A percentile compares a stretch with the other conserved stretches of the same genome.
These are phyloP conservation scores for Calonectria leucothoes DNA, from an alignment of 2,329 filamentous ascomycete genomes.

Conservation along the genomic window DNA sequence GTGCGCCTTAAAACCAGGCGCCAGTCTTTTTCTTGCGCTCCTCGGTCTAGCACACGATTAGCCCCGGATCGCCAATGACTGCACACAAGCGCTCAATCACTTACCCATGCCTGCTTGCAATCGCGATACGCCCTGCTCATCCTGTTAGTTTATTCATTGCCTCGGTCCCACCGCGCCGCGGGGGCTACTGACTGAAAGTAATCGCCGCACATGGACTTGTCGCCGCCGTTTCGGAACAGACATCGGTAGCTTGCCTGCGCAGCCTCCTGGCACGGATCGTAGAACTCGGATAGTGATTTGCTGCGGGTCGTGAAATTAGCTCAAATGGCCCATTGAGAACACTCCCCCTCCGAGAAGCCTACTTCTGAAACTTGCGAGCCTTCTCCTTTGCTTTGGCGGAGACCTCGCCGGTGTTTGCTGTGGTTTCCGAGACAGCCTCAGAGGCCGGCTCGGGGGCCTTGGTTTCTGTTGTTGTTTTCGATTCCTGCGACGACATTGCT, in stretches of 20 bases:
- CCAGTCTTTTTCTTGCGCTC: constrained; percentile 47
- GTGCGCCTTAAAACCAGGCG: constrained; percentile 36
- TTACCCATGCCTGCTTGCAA: constrained; percentile 95
- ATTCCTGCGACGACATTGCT: constrained; percentile 26
- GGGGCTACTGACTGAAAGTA: constrained; percentile 85
- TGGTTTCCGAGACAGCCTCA: neutral
- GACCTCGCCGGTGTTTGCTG: neutral
- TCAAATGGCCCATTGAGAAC: neutral
- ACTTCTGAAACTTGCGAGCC: constrained; percentile 74
- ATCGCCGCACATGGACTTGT: constrained; percentile 90
- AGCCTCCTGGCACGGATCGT: constrained; percentile 95
- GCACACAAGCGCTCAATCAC: neutral
- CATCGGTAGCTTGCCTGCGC: constrained; percentile 88
- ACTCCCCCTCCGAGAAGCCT: constrained; percentile 38
- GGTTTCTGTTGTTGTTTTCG: constrained; percentile 27
- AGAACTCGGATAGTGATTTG: constrained; percentile 89
- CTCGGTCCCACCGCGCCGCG: neutral
- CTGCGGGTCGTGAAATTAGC: constrained; percentile 57
- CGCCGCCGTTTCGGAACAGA: constrained; percentile 87
- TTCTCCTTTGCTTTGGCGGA: constrained; percentile 63
- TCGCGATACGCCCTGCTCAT: constrained; percentile 83
- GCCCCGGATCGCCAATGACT: neutral
- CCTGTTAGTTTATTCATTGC: constrained; percentile 28
- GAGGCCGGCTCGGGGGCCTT: constrained; percentile 25
- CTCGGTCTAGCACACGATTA: constrained; percentile 41